A percentile compares a stretch with the other conserved stretches of the same genome.
Conservation (phyloP, 176 grass and related monocot genomes). For the Triticum aestivum region DNA sequence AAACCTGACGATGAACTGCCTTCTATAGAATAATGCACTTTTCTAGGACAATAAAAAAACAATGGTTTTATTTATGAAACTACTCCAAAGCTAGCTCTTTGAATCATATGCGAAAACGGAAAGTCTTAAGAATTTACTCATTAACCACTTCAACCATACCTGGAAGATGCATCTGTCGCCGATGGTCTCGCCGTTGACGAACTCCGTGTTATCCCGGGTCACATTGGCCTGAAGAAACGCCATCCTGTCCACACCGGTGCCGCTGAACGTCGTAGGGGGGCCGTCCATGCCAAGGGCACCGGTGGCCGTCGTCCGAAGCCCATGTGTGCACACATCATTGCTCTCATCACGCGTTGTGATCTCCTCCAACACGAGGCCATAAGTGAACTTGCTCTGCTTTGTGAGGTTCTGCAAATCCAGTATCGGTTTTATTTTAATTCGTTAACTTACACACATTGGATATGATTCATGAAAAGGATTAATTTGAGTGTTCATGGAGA, state of each 20-base stretch:
- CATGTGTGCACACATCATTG: conserved; percentile 82
- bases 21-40: neutral
- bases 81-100: neutral
- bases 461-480: neutral
- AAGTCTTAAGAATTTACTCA: neutral
- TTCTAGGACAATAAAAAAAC: neutral
- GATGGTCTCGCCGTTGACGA: conserved; percentile 69
- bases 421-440: neutral
- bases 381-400: conserved; percentile 84
- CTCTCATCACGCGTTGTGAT: conserved; percentile 88
- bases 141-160: conserved; percentile 30
- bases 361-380: conserved; percentile 85
- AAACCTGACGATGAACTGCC: neutral
- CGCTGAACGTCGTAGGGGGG: conserved; percentile 90
- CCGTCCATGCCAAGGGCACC: conserved; percentile 86
- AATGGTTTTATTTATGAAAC: neutral
- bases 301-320: conserved; percentile 60
- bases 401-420: conserved; percentile 73
- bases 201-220: conserved; percentile 78
- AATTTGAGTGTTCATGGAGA: neutral
- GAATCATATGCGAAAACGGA: neutral
- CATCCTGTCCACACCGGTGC: conserved; percentile 71
- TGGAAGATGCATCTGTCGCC: conserved; percentile 93
- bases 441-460: neutral
- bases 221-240: conserved; percentile 84